phyloP scores from a whole-genome alignment of 2,329 filamentous ascomycete genomes.

The Emydomyces testavorans region DNA sequence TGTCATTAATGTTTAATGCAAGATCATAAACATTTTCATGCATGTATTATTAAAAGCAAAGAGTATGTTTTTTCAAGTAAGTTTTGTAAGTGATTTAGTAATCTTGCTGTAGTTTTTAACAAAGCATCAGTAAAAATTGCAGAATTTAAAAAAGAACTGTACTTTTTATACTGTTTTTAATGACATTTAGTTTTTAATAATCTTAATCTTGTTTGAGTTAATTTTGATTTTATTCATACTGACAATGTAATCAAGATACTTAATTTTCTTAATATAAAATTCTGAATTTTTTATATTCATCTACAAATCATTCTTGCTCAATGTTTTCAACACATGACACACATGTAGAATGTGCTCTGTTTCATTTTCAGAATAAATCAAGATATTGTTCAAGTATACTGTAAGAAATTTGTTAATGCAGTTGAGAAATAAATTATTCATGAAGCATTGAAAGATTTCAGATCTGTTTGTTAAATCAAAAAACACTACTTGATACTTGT shows the following conservation, averaged over 20 bases:
- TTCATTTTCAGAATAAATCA: constrained; percentile 1
- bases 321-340: background rate
- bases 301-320: background rate
- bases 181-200: background rate
- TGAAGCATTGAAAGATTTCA: background rate
- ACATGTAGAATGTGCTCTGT: constrained; percentile 1
- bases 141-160: background rate
- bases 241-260: background rate
- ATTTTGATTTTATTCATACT: background rate
- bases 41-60: background rate
- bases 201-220: background rate
- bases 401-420: constrained; percentile 1
- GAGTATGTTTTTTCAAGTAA: background rate
- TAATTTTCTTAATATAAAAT: background rate
- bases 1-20: background rate
- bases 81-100: background rate
- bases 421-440: background rate
- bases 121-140: constrained; percentile 5
- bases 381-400: background rate
- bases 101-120: background rate
- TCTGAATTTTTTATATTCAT: background rate
- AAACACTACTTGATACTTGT: background rate
- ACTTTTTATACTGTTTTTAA: background rate
- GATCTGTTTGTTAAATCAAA: background rate
- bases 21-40: background rate